Evolutionary conservation across 305 asterid species (phyloP), one percentile per base, ranked within the genome.

Genomic region (Solanum hybrid): DNA sequence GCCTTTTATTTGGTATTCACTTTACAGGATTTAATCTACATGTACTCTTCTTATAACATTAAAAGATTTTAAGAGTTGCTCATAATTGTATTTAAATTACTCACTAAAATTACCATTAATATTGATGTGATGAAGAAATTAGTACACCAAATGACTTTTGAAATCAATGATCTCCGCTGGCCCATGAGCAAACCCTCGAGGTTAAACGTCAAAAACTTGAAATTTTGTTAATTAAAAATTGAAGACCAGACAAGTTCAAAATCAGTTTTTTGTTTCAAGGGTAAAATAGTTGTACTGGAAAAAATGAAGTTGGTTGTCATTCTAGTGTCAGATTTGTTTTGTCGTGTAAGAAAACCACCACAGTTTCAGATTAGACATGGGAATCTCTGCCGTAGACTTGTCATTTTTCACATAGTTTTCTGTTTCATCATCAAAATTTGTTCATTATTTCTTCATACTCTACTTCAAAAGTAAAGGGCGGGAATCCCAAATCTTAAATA

Each of bases 281-380:
- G 66, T 13, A 40, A 80, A 51, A 46, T 17, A 82, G 27, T 35
- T 10, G 40, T 82, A 37, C 87, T 9, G 4, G 3, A 17, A 46
- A 80, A 29, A 42, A 31, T 10, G 24, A 31, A 20, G 31, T 11
- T 79, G 85, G 34, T 31, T 73, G 75, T 84, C 56, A 46, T 5
- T 46, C 73, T 26, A 24, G 31, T 27, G 90, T 89, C 90, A 89
- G 90, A 29, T 69, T 88, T 85, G 60, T 27, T 89, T 89, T 22
- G 88, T 84, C 90, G 90, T 89, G 90, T 81, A 89, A 81, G 90
- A 69, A 81, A 89, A 69, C 87, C 46, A 84, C 76, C 31, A 84
- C 75, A 84, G 87, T 51, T 51, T 17, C 75, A 31, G 73, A 84
- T 84, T 84, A 84, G 87, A 84, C 87, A 82, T 22, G 9, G 27